A percentile compares a stretch with the other conserved stretches of the same genome.
Evolutionary conservation across 2,329 filamentous ascomycete species (phyloP).

Genomic region (Hypocreales sp.): DNA sequence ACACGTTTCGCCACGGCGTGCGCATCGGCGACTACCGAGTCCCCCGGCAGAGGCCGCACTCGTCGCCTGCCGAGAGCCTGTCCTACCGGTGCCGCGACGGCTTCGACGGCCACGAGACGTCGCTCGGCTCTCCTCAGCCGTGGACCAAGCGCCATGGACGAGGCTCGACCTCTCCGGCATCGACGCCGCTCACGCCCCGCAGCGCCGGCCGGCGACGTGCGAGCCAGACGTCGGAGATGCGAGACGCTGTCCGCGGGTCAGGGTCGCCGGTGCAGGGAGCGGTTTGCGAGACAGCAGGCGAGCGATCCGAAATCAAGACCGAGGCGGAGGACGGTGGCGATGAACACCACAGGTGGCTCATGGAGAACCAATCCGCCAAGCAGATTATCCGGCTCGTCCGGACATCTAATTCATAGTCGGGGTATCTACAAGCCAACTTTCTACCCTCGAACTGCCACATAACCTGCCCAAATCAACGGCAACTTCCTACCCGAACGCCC

Average conservation of each 20-base stretch:
- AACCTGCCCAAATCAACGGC: too few species aligned
- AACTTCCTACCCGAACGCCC: constrained; percentile 17
- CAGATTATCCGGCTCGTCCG: constrained; percentile 1
- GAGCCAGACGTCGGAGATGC: too few species aligned
- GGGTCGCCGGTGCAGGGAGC: too few species aligned
- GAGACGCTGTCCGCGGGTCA: too few species aligned
- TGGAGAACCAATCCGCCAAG: not conserved
- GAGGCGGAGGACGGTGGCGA: not conserved
- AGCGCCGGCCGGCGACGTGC: too few species aligned
- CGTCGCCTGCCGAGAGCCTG: constrained; percentile 1
- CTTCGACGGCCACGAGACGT: constrained; percentile 10
- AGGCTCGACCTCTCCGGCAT: too few species aligned
- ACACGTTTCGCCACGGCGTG: constrained; percentile 12
- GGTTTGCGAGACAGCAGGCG: too few species aligned
- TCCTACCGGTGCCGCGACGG: constrained; percentile 16
- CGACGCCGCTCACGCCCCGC: too few species aligned
- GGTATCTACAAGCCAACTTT: constrained; percentile 16
- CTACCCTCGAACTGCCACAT: constrained; percentile 3
- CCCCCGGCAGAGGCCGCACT: constrained; percentile 3
- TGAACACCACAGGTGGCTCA: not conserved
- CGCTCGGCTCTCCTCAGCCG: constrained; percentile 4
- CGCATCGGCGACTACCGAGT: constrained; percentile 14
- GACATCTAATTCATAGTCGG: constrained; percentile 9
- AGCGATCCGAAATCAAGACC: too few species aligned
- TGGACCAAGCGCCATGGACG: constrained; percentile 3